Percentiles rank a stretch among this genome's conserved stretches.
Evolutionary conservation across 1,284 basidiomycete genomes (phyloP).

Genomic region (Ceratobasidium sp.): DNA sequence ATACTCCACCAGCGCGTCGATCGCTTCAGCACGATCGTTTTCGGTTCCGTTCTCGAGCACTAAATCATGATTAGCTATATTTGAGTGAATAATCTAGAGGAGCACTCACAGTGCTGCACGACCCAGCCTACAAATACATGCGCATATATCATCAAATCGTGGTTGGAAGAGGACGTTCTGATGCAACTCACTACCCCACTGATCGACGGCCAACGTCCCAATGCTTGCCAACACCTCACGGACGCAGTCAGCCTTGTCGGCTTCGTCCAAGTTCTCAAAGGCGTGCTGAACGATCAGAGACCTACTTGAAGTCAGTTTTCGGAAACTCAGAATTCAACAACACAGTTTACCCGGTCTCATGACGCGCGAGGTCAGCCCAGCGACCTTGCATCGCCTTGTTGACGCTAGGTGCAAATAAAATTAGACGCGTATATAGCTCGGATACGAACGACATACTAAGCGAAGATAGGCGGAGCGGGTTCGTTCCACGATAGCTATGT

Average conservation of each 20-base stretch:
- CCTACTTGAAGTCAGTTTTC: conserved; percentile 3
- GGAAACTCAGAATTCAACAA: neutral
- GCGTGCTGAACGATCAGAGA: conserved; percentile 70
- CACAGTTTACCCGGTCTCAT: conserved; percentile 78
- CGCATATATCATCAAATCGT: conserved; percentile 52
- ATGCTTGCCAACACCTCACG: conserved; percentile 77
- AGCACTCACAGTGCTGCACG: conserved; percentile 79
- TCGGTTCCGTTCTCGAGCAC: conserved; percentile 84
- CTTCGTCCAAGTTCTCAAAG: conserved; percentile 85
- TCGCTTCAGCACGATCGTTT: conserved; percentile 76
- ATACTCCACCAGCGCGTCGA: conserved; percentile 78
- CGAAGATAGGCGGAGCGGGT: conserved; percentile 83
- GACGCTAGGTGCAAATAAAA: conserved; percentile 66
- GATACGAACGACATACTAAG: conserved; percentile 69
- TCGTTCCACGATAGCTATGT: conserved; percentile 77
- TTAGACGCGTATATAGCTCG: neutral
- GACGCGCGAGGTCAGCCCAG: conserved; percentile 87
- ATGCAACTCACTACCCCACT: conserved; percentile 70
- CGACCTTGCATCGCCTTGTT: conserved; percentile 86
- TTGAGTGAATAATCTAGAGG: neutral
- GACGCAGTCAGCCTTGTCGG: conserved; percentile 82
- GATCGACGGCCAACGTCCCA: conserved; percentile 83
- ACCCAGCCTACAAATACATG: conserved; percentile 68
- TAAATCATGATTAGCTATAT: conserved; percentile 53
- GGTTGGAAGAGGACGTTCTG: neutral